Conservation (phyloP, 441 rosid species). For the Erodium trifolium region DNA sequence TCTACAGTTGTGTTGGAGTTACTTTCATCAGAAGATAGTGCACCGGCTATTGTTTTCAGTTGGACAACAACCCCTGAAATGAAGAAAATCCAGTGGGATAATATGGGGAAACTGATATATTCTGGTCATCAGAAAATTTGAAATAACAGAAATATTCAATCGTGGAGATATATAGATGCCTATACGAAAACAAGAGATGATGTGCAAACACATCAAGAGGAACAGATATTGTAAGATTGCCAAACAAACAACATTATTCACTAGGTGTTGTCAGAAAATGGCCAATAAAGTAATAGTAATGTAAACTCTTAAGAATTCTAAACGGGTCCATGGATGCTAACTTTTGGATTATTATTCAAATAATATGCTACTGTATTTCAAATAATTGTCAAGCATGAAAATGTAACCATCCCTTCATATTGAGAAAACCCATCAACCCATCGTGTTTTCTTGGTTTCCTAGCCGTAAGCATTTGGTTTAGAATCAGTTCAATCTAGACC, state of each 20-base stretch:
- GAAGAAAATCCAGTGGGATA: constrained; percentile 10
- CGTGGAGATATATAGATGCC: background rate
- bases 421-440: too few species aligned
- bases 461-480: too few species aligned
- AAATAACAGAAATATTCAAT: background rate
- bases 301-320: background rate
- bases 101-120: background rate
- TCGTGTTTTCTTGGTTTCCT: too few species aligned
- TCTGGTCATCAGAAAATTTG: background rate
- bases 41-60: constrained; percentile 50
- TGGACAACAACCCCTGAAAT: constrained; percentile 62
- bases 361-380: too few species aligned
- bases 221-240: too few species aligned
- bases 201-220: too few species aligned
- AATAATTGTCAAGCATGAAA: too few species aligned
- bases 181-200: background rate
- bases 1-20: constrained; percentile 32
- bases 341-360: background rate
- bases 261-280: background rate
- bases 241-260: background rate
- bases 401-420: too few species aligned
- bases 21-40: constrained; percentile 45
- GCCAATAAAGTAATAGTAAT: background rate
- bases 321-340: background rate
- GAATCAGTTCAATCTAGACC: too few species aligned